Conservation (phyloP, 2,329 filamentous ascomycete genomes). For the Furcasterigmium sp. region DNA sequence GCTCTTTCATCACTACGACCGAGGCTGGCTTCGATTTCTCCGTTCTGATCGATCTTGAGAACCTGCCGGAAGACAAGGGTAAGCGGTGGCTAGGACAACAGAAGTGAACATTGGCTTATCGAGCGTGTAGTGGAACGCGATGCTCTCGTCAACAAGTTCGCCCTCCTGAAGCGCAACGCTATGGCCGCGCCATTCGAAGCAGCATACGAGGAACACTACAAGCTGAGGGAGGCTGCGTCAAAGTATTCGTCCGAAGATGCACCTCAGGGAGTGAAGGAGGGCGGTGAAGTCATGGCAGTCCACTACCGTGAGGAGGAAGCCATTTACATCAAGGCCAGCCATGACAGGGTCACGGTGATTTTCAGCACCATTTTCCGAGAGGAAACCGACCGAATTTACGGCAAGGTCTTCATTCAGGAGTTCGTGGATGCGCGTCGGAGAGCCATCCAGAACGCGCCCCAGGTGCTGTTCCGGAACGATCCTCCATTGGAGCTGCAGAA, state of each 20-base stretch:
- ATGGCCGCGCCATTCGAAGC: slow-evolving; percentile 99
- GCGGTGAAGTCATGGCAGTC: slow-evolving; percentile 89
- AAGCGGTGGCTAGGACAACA: slow-evolving; percentile 11
- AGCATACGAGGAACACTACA: slow-evolving; percentile 89
- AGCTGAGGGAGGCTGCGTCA: slow-evolving; percentile 79
- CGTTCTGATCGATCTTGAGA: slow-evolving; percentile 81
- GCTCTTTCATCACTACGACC: slow-evolving; percentile 78
- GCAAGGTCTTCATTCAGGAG: slow-evolving; percentile 97
- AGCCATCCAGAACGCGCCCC: slow-evolving; percentile 96
- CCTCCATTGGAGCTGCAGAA: slow-evolving; percentile 86
- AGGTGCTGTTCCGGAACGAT: slow-evolving; percentile 94
- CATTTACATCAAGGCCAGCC: slow-evolving; percentile 96
- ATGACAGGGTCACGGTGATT: slow-evolving; percentile 96
- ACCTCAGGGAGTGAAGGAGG: slow-evolving; percentile 83
- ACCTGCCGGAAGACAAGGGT: slow-evolving; percentile 76
- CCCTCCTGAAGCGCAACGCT: slow-evolving; percentile 92
- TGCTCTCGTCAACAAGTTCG: slow-evolving; percentile 80
- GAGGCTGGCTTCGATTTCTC: slow-evolving; percentile 97
- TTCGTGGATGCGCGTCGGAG: slow-evolving; percentile 94
- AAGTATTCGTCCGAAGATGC: slow-evolving; percentile 93
- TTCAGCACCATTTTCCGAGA: slow-evolving; percentile 98
- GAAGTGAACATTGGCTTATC: slow-evolving; percentile 2
- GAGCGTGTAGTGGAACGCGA: slow-evolving; percentile 65
- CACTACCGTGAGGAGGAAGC: slow-evolving; percentile 99
- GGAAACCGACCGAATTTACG: slow-evolving; percentile 95